Base-by-base conservation (phyloP, 1,284 basidiomycete species). In the Ganoderma meredithae region DNA sequence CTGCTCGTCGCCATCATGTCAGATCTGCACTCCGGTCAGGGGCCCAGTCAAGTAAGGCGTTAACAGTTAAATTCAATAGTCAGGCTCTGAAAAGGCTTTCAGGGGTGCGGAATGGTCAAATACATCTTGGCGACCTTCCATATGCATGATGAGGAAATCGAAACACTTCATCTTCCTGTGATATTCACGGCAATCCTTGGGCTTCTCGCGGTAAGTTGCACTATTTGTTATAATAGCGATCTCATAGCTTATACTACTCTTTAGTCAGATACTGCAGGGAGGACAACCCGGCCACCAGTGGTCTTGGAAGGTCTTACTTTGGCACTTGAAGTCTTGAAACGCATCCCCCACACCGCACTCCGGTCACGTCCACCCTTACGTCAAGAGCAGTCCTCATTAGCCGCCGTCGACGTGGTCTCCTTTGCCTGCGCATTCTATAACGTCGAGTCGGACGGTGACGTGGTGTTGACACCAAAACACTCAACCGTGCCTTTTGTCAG, bases 111-210 rank as follows among this genome's bases (percentile, higher is more conserved):
- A 43, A 85, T 95, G 79, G 83, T 88, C 0, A 76, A 83, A n/a
- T 95, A 95, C 76, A 82, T 95, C 52, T 81, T 97, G 31, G 84
- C 83, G 53, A 87, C 87, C 2, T 94, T 96, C 75, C 84, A 88
- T 10, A 76, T 83, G 9, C 93, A 94, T 75, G 95, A 97, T 72
- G 94, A 96, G 68, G 95, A 96, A 77, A 88, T 92, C 17, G 88
- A 88, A 75, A 87, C 83, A 17, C 83, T 96, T 41, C 95, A 98
- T 78, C 83, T 97, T 1, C 96, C 96, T 0, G 79, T 95, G 43
- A 83, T 93, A 17, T 91, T 95, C 70, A 82, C 87, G 7, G 88
- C 87, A 13, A 81, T 93, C 56, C 76, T 90, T 49, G 91, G 95
- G 71, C 75, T 86, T 9, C 72, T 93, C 41, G 81, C 87, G 72